Percentiles rank a stretch among this genome's conserved stretches.
phyloP scores from a whole-genome alignment of 1,139 yeast species.

The Geotrichum candidum region DNA sequence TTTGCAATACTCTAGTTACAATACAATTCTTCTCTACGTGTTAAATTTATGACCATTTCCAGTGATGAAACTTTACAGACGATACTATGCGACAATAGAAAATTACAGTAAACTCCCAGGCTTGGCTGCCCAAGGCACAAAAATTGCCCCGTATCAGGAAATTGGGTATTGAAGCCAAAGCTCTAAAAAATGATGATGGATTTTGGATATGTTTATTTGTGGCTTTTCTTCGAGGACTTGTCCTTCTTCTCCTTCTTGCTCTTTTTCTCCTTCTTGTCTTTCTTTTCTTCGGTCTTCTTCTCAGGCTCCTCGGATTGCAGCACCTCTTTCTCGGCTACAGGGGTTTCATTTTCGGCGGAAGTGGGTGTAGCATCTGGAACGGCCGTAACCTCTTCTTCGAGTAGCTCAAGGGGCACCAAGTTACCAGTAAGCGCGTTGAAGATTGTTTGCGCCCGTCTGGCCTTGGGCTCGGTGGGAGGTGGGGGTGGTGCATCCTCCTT shows the following conservation, averaged over 20 bases:
- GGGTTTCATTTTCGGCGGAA: not conserved
- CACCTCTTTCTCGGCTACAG: slow-evolving; percentile 18
- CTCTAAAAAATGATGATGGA: not conserved
- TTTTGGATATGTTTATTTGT: slow-evolving; percentile 2
- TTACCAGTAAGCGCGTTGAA: slow-evolving; percentile 27
- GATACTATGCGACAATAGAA: not conserved
- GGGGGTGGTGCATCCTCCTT: slow-evolving; percentile 1
- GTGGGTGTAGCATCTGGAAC: not conserved
- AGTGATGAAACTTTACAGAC: not conserved
- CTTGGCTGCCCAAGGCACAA: not conserved
- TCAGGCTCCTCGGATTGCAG: slow-evolving; percentile 12
- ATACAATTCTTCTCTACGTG: not conserved
- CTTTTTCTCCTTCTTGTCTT: slow-evolving; percentile 8
- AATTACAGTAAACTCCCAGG: not conserved
- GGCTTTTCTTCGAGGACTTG: slow-evolving; percentile 4
- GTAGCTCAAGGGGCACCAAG: slow-evolving; percentile 25
- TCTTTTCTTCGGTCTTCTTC: slow-evolving; percentile 14
- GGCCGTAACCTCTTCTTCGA: slow-evolving; percentile 23
- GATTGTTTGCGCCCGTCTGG: slow-evolving; percentile 30
- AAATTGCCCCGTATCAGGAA: not conserved
- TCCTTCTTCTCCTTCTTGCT: slow-evolving; percentile 2
- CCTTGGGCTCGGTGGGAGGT: slow-evolving; percentile 31
- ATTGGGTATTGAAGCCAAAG: not conserved
- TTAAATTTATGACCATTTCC: not conserved
- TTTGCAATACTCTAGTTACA: not conserved